A percentile compares a stretch with the other conserved stretches of the same genome.
Evolutionary conservation across 306 rosid species (phyloP).

Genomic region (Rosa lucieae): DNA sequence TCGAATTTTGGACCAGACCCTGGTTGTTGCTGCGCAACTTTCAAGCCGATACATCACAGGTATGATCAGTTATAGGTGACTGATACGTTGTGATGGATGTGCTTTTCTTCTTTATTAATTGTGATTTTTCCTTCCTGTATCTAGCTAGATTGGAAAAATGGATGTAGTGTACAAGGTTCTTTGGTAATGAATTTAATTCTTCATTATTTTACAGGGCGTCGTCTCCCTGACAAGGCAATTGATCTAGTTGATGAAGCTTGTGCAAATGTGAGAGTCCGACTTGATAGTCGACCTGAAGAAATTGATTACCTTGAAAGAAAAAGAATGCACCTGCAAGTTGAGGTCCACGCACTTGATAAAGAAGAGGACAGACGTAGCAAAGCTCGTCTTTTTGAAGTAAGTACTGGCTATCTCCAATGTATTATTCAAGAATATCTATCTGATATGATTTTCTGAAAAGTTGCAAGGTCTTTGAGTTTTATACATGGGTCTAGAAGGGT

Average conservation of each 20-base stretch:
- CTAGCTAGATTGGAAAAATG: too few relatives aligned
- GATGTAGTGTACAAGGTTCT: too few relatives aligned
- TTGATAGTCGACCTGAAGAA: slow-evolving; percentile 88
- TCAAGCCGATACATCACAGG: slow-evolving; percentile 89
- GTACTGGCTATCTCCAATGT: too few relatives aligned
- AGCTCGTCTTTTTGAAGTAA: slow-evolving; percentile 76
- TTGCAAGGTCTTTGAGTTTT: not conserved
- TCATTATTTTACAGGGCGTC: slow-evolving; percentile 58
- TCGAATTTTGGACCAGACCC: slow-evolving; percentile 73
- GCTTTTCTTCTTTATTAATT: too few relatives aligned
- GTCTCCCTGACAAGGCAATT: slow-evolving; percentile 18
- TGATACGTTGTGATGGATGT: too few relatives aligned
- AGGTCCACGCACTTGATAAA: slow-evolving; percentile 66
- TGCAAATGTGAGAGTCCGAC: slow-evolving; percentile 83
- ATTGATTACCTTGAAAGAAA: slow-evolving; percentile 66
- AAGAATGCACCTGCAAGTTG: slow-evolving; percentile 72
- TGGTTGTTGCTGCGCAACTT: slow-evolving; percentile 77
- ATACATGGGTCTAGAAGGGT: not conserved
- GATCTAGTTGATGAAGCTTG: slow-evolving; percentile 90
- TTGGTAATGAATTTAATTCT: too few relatives aligned
- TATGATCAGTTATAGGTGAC: too few relatives aligned
- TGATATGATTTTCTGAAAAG: too few relatives aligned
- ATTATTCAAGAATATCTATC: too few relatives aligned
- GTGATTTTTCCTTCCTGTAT: too few relatives aligned
- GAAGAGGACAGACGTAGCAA: slow-evolving; percentile 59